Evolutionary conservation across 108 stramenopile genomes (phyloP).

Genomic region (Aurantiochytrium sp.): DNA sequence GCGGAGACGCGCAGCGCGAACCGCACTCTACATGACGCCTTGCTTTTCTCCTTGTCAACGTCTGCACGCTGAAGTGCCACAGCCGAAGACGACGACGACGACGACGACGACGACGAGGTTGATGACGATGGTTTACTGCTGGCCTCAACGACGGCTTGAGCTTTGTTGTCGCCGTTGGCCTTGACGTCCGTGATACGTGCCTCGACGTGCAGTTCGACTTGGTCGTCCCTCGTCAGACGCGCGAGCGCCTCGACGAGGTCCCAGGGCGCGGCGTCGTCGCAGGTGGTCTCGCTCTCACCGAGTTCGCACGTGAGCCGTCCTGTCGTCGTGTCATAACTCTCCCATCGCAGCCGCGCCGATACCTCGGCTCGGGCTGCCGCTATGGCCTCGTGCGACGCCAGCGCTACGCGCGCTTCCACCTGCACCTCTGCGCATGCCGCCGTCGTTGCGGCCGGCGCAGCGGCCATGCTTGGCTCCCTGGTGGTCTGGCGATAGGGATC

Average conservation of each 20-base stretch:
- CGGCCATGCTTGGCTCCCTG: too few relatives aligned
- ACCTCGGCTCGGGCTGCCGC: too few relatives aligned
- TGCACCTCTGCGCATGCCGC: too few relatives aligned
- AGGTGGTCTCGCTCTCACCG: background rate
- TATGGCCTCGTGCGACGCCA: too few relatives aligned
- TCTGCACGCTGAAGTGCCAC: too few relatives aligned
- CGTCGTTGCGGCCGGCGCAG: too few relatives aligned
- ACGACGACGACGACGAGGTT: too few relatives aligned
- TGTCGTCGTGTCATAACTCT: background rate
- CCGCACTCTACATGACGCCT: background rate
- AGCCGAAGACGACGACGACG: too few relatives aligned
- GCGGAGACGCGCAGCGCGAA: background rate
- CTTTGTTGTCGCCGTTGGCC: background rate
- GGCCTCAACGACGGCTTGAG: background rate
- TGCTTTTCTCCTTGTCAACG: too few relatives aligned
- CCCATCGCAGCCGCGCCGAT: background rate
- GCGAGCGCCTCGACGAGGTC: slow-evolving; percentile 8
- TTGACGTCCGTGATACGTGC: background rate
- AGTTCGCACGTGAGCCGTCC: background rate
- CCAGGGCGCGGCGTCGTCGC: background rate
- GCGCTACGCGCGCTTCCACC: too few relatives aligned
- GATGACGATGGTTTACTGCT: too few relatives aligned
- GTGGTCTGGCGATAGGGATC: too few relatives aligned
- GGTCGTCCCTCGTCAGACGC: background rate
- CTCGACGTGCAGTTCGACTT: background rate